Base-by-base conservation (phyloP, 805 yeast genomes). In the Monosporozyma aerobia region DNA sequence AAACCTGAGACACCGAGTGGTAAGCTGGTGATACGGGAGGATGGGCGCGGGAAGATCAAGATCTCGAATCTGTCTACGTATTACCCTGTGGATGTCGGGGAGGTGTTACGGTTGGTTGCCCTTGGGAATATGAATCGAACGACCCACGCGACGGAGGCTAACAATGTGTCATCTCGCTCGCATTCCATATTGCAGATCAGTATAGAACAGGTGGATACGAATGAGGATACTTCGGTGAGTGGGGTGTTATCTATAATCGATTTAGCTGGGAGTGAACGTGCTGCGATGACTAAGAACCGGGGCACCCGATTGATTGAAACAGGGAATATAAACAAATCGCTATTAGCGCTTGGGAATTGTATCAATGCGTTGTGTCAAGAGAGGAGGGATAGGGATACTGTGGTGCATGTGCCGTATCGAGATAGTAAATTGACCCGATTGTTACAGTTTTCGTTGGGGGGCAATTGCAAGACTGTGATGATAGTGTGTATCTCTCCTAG, bases 391-490 rank as follows among this genome's bases (percentile, higher is more conserved):
- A 19, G 19, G 19, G 19, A 19, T 19, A 19, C 19, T 54, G 74
- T 61, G 49, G 55, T 78, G 57, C 97, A 90, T 70, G 79, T 92
- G 10, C 98, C 98, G 0, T 92, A 87, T 67, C 72, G 98, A 59
- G 95, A 92, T 65, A 88, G 96, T 7, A 90, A 90, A 62, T 73
- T 92, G 51, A 92, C 98, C 0, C 72, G 98, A 57, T 73, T 92
- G 49, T 75, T 92, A 52, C 89, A 90, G 64, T 89, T 87, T 63
- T 90, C 97, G 0, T 72, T 92, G 13, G 97, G 97, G 3, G 97
- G 97, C 0, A 88, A 89, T 64, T 92, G 98, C 69, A 85, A 87
- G 64, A 92, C 98, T 0, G 90, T 89, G 4, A 92, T 92, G 98
- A 87, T 92, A 58, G 97, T 90, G 1, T 92, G 98, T 69, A 79